Conservation (phyloP, 371 early-diverging fungal species). For the Mortierella sp. region DNA sequence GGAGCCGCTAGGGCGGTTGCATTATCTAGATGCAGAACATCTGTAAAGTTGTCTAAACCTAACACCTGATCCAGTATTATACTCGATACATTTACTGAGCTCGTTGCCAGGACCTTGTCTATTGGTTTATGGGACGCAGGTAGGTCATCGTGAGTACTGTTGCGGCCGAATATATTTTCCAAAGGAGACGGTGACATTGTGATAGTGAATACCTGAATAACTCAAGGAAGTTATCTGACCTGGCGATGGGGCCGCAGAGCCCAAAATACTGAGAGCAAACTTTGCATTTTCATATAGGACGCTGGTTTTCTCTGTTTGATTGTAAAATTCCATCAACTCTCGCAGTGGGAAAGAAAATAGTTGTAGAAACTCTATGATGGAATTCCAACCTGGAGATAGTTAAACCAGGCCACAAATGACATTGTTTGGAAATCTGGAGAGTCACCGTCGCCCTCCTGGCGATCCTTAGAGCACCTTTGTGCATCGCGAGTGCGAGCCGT, state of each 20-base stretch:
- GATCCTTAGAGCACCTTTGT: neutral
- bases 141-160: neutral
- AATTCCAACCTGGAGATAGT: conserved; percentile 70
- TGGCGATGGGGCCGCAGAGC: conserved; percentile 8
- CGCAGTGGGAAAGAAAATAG: conserved; percentile 68
- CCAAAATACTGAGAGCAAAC: conserved; percentile 21
- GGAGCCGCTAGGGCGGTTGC: conserved; percentile 3
- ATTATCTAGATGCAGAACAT: conserved; percentile 10
- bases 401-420: conserved; percentile 59
- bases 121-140: neutral
- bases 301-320: conserved; percentile 36
- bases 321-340: conserved; percentile 62
- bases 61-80: neutral
- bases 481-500: neutral
- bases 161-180: conserved; percentile 7
- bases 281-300: conserved; percentile 36
- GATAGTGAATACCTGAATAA: conserved; percentile 5
- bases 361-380: conserved; percentile 71
- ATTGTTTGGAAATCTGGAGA: conserved; percentile 41
- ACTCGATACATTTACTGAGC: neutral
- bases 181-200: conserved; percentile 17
- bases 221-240: neutral
- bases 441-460: conserved; percentile 16
- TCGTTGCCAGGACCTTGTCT: neutral
- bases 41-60: neutral